Evolutionary conservation across 2,329 filamentous ascomycete genomes (phyloP), one percentile per base, ranked within the genome.

Genomic region (Penicillium paneum): DNA sequence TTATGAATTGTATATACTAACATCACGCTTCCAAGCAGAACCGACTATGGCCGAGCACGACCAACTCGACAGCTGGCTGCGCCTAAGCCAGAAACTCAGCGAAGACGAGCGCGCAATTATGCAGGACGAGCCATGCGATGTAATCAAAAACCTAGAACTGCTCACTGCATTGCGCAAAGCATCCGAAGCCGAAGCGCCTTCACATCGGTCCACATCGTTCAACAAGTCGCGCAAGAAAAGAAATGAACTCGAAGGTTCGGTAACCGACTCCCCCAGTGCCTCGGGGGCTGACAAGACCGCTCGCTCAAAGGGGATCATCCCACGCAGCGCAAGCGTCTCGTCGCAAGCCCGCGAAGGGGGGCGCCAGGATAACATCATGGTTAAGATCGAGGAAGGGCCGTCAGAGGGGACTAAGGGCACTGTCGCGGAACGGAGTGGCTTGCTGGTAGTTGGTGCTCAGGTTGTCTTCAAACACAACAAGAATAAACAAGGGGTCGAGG

Each of bases 381-480:
- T 75, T 42, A 76, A 74, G 58, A 52, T 73, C 28, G 77, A 79
- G 59, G 77, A 79, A 53, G 76, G 74, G 1, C n/a, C 29, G n/a
- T 58, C 65, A 1, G 74, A 76, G 50, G 70, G 73, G 2, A 66
- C 68, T 28, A 78, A 78, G 54, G 76, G 74, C 7, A 71, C 75
- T 3, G 60, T 71, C 31, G 76, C 76, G 5, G 78, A 79, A 56
- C 74, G 72, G 54, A 73, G 66, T 55, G 76, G 75, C 3, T 70
- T 73, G 28, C 67, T 80, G 3, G 67, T 72, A 26, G 63, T 78
- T n/a, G 77, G 77, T 6, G 75, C 76, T 13, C 76, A 80, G 60
- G 78, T 80, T 8, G 78, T 79, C 29, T 80, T 77, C 63, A 79
- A 78, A 54, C 77, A 79, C 52, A 77, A 74, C 59, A 79, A 80